These are phyloP conservation scores for Penicillium canescens DNA, from an alignment of 495 filamentous ascomycete genomes.

Conservation along the genomic window DNA sequence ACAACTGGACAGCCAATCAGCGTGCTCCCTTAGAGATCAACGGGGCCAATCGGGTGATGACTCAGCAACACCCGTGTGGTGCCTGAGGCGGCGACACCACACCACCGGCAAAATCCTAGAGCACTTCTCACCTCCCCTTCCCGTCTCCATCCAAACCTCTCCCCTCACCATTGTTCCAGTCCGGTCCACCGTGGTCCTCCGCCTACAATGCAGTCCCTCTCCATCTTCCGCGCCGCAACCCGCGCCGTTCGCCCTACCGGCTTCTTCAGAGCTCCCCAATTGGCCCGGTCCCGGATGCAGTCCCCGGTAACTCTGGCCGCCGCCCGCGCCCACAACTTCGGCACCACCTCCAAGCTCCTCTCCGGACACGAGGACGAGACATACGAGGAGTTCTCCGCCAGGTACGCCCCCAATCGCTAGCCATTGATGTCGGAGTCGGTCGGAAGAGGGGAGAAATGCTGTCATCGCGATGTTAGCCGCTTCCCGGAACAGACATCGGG, in stretches of 20 bases:
- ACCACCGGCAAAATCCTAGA: conserved; percentile 53
- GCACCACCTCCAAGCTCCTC: conserved; percentile 61
- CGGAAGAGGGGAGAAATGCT: conserved; percentile 8
- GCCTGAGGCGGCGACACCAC: conserved; percentile 41
- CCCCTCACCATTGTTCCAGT: conserved; percentile 33
- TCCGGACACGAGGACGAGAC: conserved; percentile 81
- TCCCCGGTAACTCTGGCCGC: conserved; percentile 50
- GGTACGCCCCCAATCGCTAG: conserved; percentile 60
- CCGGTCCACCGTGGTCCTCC: conserved; percentile 23
- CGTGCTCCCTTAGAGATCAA: conserved; percentile 24
- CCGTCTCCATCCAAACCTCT: conserved; percentile 30
- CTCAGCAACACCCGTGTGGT: conserved; percentile 10
- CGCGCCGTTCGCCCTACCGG: conserved; percentile 63
- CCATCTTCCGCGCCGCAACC: conserved; percentile 68
- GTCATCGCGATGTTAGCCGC: conserved; percentile 6
- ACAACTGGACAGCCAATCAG: conserved; percentile 32
- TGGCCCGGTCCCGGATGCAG: conserved; percentile 59
- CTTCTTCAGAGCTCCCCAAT: conserved; percentile 59
- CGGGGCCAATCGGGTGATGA: conserved; percentile 22
- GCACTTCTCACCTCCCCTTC: conserved; percentile 37
- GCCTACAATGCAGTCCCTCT: conserved; percentile 62
- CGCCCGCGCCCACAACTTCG: conserved; percentile 62
- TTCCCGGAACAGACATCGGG: conserved; percentile 10
- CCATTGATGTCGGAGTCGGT: conserved; percentile 27
- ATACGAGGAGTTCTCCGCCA: conserved; percentile 97